phyloP scores from a whole-genome alignment of 2,329 filamentous ascomycete genomes.

The Scedosporium boydii region DNA sequence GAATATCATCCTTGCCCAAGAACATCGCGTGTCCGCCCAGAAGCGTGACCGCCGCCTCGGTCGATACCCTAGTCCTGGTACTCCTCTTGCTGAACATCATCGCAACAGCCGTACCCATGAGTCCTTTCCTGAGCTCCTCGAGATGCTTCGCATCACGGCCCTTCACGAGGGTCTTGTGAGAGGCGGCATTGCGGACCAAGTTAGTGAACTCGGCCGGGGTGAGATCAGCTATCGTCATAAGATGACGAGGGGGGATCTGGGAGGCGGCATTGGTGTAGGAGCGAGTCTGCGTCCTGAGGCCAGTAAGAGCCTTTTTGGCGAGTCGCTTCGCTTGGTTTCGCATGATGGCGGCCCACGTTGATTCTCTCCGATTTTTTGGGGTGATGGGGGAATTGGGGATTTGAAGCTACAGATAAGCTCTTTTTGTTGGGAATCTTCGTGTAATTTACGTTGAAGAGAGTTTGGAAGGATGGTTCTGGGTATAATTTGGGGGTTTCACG shows the following conservation, averaged over 20 bases:
- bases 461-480: background rate
- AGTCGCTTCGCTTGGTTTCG: conserved; percentile 2
- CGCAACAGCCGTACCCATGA: conserved; percentile 74
- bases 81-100: conserved; percentile 97
- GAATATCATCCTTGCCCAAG: conserved; percentile 88
- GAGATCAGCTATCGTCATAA: conserved; percentile 86
- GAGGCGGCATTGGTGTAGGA: background rate
- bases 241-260: conserved; percentile 55
- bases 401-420: background rate
- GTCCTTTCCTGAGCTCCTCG: conserved; percentile 45
- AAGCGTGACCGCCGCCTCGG: conserved; percentile 79
- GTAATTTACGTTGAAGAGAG: background rate
- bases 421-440: background rate
- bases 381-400: background rate
- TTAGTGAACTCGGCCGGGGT: conserved; percentile 68
- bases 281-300: conserved; percentile 2
- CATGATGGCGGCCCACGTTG: background rate
- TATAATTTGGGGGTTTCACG: background rate
- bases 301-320: background rate
- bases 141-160: conserved; percentile 45
- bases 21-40: conserved; percentile 96
- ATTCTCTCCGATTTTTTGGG: background rate
- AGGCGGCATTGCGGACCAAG: conserved; percentile 72
- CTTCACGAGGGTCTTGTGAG: conserved; percentile 71
- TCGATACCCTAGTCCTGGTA: conserved; percentile 87